A percentile compares a stretch with the other conserved stretches of the same genome.
Evolutionary conservation across 768 basidiomycete species (phyloP).

Genomic region (Xerocomus brunneocitrinus): DNA sequence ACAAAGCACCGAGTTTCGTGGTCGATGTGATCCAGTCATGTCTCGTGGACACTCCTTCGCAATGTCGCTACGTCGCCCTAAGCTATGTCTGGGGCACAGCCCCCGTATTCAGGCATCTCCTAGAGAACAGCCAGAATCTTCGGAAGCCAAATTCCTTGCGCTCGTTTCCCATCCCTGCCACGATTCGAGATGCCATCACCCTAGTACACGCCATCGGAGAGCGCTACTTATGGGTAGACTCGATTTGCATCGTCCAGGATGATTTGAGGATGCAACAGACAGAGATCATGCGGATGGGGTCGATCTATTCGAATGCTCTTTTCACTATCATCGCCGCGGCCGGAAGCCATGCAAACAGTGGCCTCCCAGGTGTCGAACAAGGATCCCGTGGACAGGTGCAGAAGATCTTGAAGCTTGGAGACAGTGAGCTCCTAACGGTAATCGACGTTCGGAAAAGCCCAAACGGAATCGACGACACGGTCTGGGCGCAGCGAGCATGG

Average conservation of each 20-base stretch:
- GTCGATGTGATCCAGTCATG: constrained; percentile 15
- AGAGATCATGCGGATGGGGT: constrained; percentile 21
- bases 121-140: constrained; percentile 2
- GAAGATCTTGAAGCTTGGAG: constrained; percentile 6
- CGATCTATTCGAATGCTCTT: constrained; percentile 14
- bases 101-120: constrained; percentile 9
- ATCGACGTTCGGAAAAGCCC: constrained; percentile 1
- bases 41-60: constrained; percentile 13
- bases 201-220: constrained; percentile 18
- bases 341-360: constrained; percentile 6
- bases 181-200: constrained; percentile 22
- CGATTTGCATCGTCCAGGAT: constrained; percentile 22
- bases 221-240: constrained; percentile 26
- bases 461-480: constrained; percentile 1
- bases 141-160: constrained; percentile 1
- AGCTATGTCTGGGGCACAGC: constrained; percentile 22
- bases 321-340: constrained; percentile 20
- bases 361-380: constrained; percentile 8
- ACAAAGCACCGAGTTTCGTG: constrained; percentile 10
- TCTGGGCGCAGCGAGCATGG: constrained; percentile 16
- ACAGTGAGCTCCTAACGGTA: constrained; percentile 11
- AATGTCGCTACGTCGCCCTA: constrained; percentile 22
- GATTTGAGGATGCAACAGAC: constrained; percentile 11
- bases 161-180: constrained; percentile 13
- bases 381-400: constrained; percentile 6